Evolutionary conservation across 2,329 filamentous ascomycete genomes (phyloP).

Genomic region (Colletotrichum plurivorum): DNA sequence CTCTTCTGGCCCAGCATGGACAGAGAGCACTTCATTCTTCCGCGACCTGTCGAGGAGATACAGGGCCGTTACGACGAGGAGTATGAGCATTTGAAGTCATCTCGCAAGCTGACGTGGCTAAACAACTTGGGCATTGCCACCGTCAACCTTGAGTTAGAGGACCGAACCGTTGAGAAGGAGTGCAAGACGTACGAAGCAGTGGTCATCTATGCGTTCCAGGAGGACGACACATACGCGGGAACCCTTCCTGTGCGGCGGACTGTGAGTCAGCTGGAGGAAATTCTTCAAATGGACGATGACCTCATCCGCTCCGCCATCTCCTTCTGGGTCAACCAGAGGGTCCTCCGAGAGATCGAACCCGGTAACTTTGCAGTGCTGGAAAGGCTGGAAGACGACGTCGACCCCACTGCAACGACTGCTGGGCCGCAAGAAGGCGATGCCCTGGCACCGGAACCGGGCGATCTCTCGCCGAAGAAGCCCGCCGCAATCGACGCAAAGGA

Average conservation of each 20-base stretch:
- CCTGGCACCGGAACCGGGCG: slow-evolving; percentile 45
- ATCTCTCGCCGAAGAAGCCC: slow-evolving; percentile 64
- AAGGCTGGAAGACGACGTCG: slow-evolving; percentile 60
- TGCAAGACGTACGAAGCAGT: slow-evolving; percentile 89
- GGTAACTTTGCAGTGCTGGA: slow-evolving; percentile 79
- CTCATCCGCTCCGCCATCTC: slow-evolving; percentile 76
- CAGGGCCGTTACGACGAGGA: slow-evolving; percentile 80
- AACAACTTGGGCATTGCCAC: slow-evolving; percentile 84
- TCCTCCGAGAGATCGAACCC: slow-evolving; percentile 70
- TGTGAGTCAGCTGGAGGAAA: slow-evolving; percentile 67
- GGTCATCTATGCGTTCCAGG: slow-evolving; percentile 87
- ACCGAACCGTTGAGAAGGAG: slow-evolving; percentile 80
- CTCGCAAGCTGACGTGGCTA: slow-evolving; percentile 90
- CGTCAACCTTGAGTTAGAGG: slow-evolving; percentile 86
- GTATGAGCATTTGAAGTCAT: slow-evolving; percentile 85
- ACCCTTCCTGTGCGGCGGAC: slow-evolving; percentile 55
- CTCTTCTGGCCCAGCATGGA: slow-evolving; percentile 93
- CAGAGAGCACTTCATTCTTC: slow-evolving; percentile 77
- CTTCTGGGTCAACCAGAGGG: slow-evolving; percentile 80
- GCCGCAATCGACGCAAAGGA: slow-evolving; percentile 74
- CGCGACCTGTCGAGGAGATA: slow-evolving; percentile 68
- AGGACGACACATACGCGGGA: slow-evolving; percentile 53
- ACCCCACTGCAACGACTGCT: slow-evolving; percentile 51
- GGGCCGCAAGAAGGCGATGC: slow-evolving; percentile 38
- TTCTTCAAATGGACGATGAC: slow-evolving; percentile 81